A percentile compares a stretch with the other conserved stretches of the same genome.
Conservation (phyloP, 164 flowering plant species). For the Vitis amurensis region DNA sequence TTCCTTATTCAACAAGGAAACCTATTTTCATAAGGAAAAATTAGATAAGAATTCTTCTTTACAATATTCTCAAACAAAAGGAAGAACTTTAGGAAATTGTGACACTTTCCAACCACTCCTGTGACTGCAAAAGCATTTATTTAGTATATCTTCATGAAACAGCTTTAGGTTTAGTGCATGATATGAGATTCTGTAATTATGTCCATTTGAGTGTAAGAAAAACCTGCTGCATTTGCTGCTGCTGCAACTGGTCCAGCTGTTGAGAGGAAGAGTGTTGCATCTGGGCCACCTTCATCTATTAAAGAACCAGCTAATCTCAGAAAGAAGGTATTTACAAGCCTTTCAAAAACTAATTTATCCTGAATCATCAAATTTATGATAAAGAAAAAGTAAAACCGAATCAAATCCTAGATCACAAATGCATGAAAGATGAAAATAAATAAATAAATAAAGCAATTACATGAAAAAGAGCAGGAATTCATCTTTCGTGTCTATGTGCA, state of each 20-base stretch:
- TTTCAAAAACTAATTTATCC: not conserved
- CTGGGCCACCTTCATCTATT: conserved; percentile 67
- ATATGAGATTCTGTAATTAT: not conserved
- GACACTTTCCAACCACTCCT: not conserved
- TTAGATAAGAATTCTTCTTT: too few species aligned
- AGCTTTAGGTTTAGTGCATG: not conserved
- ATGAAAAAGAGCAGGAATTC: not conserved
- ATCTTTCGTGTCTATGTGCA: not conserved
- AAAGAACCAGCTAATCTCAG: conserved; percentile 11
- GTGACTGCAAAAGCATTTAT: not conserved
- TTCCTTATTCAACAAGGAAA: too few species aligned
- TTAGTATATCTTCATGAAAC: not conserved
- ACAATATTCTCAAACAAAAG: too few species aligned
- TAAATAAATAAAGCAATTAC: not conserved
- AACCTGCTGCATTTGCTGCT: conserved; percentile 72
- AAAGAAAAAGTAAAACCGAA: too few species aligned
- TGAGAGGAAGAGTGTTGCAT: conserved; percentile 68
- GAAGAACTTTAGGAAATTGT: too few species aligned
- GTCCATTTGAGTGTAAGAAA: conserved; percentile 6
- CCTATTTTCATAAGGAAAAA: too few species aligned
- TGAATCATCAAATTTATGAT: too few species aligned
- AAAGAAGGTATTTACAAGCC: not conserved
- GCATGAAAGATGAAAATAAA: not conserved
- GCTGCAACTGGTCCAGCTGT: conserved; percentile 78
- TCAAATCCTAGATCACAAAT: too few species aligned